Conservation (phyloP, 495 filamentous ascomycete genomes). For the Melanomma pulvis-pyrius region DNA sequence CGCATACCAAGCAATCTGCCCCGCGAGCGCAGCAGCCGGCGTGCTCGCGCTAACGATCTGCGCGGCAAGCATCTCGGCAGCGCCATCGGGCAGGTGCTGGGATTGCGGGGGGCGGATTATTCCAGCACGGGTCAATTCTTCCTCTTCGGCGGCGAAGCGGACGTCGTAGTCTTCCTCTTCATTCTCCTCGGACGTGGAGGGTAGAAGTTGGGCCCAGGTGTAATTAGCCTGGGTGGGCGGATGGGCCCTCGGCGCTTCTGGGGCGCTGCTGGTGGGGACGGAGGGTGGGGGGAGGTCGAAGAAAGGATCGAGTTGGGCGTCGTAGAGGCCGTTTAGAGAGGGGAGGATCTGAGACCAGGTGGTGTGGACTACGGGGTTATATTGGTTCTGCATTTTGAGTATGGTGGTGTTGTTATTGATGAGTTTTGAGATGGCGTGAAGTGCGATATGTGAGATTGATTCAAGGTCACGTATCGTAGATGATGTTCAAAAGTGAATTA, state of each 20-base stretch:
- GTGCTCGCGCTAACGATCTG: background rate
- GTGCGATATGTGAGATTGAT: too few species aligned
- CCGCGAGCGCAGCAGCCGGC: background rate
- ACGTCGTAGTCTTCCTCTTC: background rate
- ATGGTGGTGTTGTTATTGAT: background rate
- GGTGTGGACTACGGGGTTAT: background rate
- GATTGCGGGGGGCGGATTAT: background rate
- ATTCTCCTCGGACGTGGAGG: background rate
- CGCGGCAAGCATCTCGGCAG: background rate
- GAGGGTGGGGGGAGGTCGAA: background rate
- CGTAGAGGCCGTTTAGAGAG: slow-evolving; percentile 4
- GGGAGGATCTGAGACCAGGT: background rate
- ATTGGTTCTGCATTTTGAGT: background rate
- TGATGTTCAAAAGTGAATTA: too few species aligned
- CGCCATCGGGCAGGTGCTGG: background rate
- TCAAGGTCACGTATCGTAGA: too few species aligned
- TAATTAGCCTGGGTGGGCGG: background rate
- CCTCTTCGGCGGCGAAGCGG: slow-evolving; percentile 10
- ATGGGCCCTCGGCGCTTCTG: background rate
- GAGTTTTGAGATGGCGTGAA: background rate
- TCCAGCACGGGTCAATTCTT: slow-evolving; percentile 4
- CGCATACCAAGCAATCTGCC: background rate
- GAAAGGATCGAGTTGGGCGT: background rate
- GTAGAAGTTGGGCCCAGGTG: slow-evolving; percentile 1
- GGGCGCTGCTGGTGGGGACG: background rate